phyloP scores from a whole-genome alignment of 306 rosid species.

The Sphenostylis stenocarpa region DNA sequence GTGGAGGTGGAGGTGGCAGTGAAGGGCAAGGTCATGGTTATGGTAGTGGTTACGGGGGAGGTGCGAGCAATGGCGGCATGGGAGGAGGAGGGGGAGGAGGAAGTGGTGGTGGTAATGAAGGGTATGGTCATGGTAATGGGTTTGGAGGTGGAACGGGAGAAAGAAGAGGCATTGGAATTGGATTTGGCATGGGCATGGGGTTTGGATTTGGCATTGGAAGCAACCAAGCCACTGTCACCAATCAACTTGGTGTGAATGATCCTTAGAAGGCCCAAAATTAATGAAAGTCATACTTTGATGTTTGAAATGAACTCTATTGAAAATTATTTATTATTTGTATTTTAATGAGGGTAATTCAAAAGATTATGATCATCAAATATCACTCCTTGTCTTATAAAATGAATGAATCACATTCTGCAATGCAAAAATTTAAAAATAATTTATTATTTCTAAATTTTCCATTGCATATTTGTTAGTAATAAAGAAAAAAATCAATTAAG shows the following conservation, averaged over 20 bases:
- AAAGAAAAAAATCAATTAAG: no score
- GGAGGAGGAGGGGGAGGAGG: slow-evolving; percentile 39
- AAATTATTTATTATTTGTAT: not conserved
- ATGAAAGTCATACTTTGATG: no score
- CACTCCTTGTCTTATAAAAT: not conserved
- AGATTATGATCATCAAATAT: not conserved
- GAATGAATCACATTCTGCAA: not conserved
- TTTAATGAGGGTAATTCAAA: not conserved
- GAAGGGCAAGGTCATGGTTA: slow-evolving; percentile 33
- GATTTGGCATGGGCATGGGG: slow-evolving; percentile 61
- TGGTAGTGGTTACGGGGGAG: slow-evolving; percentile 47
- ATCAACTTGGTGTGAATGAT: not conserved
- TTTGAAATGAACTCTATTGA: not conserved
- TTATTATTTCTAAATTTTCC: not conserved
- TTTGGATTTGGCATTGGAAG: slow-evolving; percentile 55
- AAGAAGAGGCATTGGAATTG: slow-evolving; percentile 40
- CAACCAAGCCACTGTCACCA: not conserved
- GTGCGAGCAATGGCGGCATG: slow-evolving; percentile 7
- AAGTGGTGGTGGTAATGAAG: slow-evolving; percentile 17
- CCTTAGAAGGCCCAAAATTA: slow-evolving; percentile 21
- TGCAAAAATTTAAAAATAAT: not conserved
- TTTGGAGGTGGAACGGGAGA: slow-evolving; percentile 37
- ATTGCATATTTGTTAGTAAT: no score
- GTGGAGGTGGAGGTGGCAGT: slow-evolving; percentile 9
- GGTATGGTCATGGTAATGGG: slow-evolving; percentile 45